Conservation (phyloP, 345 rosid species). For the Salix purpurea region DNA sequence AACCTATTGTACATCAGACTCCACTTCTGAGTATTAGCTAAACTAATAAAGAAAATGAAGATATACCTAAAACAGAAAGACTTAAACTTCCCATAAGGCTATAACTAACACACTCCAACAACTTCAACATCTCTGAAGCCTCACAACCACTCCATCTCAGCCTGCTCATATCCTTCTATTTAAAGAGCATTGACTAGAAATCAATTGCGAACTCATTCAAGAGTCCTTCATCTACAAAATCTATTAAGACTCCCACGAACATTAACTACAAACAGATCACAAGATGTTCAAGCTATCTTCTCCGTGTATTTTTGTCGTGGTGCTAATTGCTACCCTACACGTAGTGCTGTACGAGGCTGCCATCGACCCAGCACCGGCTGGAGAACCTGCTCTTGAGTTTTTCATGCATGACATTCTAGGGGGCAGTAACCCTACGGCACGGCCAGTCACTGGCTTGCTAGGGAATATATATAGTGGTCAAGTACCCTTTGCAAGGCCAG, state of each 20-base stretch:
- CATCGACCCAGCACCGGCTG: constrained; percentile 33
- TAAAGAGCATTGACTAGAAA: constrained; percentile 27
- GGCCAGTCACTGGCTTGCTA: constrained; percentile 85
- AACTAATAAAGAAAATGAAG: not conserved
- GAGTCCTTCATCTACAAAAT: constrained; percentile 7
- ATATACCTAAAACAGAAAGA: constrained; percentile 19
- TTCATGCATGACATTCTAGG: constrained; percentile 93
- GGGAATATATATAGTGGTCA: constrained; percentile 94
- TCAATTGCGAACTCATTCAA: constrained; percentile 21
- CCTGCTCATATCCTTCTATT: constrained; percentile 25
- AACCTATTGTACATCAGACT: not conserved
- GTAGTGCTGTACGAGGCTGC: constrained; percentile 31
- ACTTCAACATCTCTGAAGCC: constrained; percentile 31
- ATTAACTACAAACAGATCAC: not conserved
- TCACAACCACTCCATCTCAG: constrained; percentile 38
- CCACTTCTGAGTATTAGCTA: not conserved
- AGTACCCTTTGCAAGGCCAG: constrained; percentile 84
- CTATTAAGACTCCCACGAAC: not conserved
- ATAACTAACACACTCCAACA: constrained; percentile 32
- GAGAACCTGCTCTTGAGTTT: constrained; percentile 56
- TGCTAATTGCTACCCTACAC: constrained; percentile 24
- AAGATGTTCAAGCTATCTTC: constrained; percentile 45
- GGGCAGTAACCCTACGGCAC: constrained; percentile 80
- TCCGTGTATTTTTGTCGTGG: constrained; percentile 22
- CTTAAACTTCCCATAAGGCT: not conserved